Conservation (phyloP, 257 asterid species). For the Nyctanthes arbortristis region DNA sequence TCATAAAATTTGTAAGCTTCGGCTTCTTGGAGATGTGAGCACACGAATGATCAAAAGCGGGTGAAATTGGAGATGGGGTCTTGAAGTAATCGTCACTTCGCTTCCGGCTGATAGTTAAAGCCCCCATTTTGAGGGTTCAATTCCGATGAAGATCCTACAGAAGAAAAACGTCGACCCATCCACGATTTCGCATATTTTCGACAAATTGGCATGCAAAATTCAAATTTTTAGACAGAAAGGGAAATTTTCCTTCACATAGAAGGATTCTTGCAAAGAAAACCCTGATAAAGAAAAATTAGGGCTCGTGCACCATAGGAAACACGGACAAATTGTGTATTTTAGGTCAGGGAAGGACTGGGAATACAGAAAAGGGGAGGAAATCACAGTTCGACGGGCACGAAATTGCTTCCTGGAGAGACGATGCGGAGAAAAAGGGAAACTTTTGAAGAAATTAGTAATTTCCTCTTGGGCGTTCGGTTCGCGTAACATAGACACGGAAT, state of each 20-base stretch:
- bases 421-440: too few relatives aligned
- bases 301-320: not conserved
- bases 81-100: slow-evolving; percentile 44
- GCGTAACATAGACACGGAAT: too few relatives aligned
- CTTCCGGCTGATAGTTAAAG: slow-evolving; percentile 55
- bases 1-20: slow-evolving; percentile 27
- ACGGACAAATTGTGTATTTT: not conserved
- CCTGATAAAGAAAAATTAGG: not conserved
- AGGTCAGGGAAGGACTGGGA: too few relatives aligned
- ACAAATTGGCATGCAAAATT: not conserved
- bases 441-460: too few relatives aligned
- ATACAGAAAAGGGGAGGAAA: too few relatives aligned
- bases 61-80: slow-evolving; percentile 24
- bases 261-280: not conserved
- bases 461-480: too few relatives aligned
- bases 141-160: slow-evolving; percentile 18
- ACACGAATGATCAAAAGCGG: slow-evolving; percentile 21
- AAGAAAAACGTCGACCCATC: slow-evolving; percentile 22
- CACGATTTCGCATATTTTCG: slow-evolving; percentile 1
- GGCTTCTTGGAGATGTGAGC: slow-evolving; percentile 48
- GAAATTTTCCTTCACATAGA: not conserved
- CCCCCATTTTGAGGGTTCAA: slow-evolving; percentile 49
- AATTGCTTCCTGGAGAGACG: too few relatives aligned
- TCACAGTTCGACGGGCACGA: too few relatives aligned
- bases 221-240: slow-evolving; percentile 13